These are phyloP conservation scores for Lactarius pseudohatsudake DNA, from an alignment of 768 basidiomycete species.

Conservation along the genomic window DNA sequence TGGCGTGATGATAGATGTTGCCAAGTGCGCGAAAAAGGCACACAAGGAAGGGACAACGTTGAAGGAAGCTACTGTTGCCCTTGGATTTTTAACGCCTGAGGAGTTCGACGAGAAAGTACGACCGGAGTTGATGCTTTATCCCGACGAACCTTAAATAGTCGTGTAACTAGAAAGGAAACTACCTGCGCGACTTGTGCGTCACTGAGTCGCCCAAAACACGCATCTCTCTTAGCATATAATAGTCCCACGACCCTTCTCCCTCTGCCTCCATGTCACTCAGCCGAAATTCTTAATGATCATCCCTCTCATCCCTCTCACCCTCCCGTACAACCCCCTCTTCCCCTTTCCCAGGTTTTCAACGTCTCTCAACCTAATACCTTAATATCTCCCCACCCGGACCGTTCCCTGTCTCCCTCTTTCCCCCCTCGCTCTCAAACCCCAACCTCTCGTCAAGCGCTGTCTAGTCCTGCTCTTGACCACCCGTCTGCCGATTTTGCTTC, in stretches of 20 bases:
- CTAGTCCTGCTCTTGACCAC: constrained; percentile 34
- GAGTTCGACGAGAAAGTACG: constrained; percentile 95
- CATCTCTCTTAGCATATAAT: constrained; percentile 8
- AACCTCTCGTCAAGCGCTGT: constrained; percentile 29
- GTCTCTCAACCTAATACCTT: constrained; percentile 29
- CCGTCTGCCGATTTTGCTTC: constrained; percentile 38
- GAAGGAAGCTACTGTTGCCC: constrained; percentile 88
- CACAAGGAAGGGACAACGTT: constrained; percentile 96
- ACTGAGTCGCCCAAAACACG: constrained; percentile 14
- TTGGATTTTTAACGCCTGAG: constrained; percentile 83
- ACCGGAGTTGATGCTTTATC: constrained; percentile 87
- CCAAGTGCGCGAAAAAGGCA: constrained; percentile 99
- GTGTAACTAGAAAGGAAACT: constrained; percentile 26
- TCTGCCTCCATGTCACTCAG: constrained; percentile 30
- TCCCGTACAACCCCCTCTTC: constrained; percentile 29
- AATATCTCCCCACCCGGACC: constrained; percentile 31
- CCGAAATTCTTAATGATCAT: constrained; percentile 46
- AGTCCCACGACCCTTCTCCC: constrained; percentile 26
- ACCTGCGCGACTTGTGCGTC: constrained; percentile 29
- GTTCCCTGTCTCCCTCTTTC: constrained; percentile 23
- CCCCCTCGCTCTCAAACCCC: constrained; percentile 25
- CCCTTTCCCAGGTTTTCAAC: constrained; percentile 36
- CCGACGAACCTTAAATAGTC: constrained; percentile 48
- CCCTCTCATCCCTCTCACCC: constrained; percentile 48
- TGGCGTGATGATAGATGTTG: constrained; percentile 67